phyloP scores from a whole-genome alignment of 331 rosid genomes.

The Malus hybrid region DNA sequence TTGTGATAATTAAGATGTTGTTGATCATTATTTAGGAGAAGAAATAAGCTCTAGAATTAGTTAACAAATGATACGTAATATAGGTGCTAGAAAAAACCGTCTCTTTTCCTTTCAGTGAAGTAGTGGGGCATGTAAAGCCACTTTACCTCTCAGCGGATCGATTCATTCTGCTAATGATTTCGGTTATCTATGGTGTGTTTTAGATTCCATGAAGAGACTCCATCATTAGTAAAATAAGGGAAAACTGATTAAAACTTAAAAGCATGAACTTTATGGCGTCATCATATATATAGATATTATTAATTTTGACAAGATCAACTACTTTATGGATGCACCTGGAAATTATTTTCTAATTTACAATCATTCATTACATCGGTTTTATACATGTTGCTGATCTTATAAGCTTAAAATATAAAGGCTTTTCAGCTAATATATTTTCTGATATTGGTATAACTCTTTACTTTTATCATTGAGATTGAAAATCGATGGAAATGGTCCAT shows the following conservation, averaged over 20 bases:
- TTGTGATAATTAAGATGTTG: too few relatives aligned
- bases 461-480: too few relatives aligned
- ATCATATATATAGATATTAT: neutral
- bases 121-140: constrained; percentile 38
- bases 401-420: too few relatives aligned
- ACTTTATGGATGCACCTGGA: neutral
- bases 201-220: constrained; percentile 4
- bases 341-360: neutral
- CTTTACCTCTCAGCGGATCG: constrained; percentile 33
- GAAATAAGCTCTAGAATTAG: constrained; percentile 6
- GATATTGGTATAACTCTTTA: too few relatives aligned
- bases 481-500: too few relatives aligned
- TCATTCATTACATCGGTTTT: neutral
- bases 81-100: constrained; percentile 18
- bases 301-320: neutral
- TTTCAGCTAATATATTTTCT: too few relatives aligned
- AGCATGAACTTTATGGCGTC: constrained; percentile 9
- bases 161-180: constrained; percentile 44
- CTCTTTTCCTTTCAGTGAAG: constrained; percentile 22
- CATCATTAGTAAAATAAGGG: neutral
- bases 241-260: neutral
- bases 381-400: too few relatives aligned
- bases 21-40: neutral
- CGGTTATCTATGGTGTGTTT: constrained; percentile 9
- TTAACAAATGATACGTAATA: constrained; percentile 16